These are phyloP conservation scores for Coemansia sp. DNA, from an alignment of 192 early-diverging fungal genomes.

Conservation along the genomic window DNA sequence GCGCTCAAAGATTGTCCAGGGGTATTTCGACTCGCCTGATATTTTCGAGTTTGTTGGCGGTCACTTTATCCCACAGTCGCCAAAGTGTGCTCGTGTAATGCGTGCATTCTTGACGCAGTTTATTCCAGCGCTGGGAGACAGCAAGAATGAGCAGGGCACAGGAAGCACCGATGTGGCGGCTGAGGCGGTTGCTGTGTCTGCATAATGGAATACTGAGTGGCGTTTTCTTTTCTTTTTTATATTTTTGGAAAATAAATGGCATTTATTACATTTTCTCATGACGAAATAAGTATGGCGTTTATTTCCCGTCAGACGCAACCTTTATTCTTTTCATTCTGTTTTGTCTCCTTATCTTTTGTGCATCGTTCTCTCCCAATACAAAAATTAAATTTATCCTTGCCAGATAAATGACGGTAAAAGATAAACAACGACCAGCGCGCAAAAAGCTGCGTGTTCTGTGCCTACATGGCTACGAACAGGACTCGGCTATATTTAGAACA, in stretches of 20 bases:
- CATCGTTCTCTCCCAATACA: background rate
- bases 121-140: constrained; percentile 20
- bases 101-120: constrained; percentile 27
- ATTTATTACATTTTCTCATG: too few relatives aligned
- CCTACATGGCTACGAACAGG: constrained; percentile 52
- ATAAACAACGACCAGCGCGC: background rate
- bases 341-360: background rate
- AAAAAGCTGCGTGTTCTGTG: constrained; percentile 41
- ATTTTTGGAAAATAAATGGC: background rate
- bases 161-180: background rate
- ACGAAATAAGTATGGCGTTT: background rate
- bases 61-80: constrained; percentile 47
- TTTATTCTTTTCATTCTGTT: background rate
- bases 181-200: too few relatives aligned
- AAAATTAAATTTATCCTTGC: background rate
- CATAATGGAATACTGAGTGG: too few relatives aligned
- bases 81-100: constrained; percentile 31
- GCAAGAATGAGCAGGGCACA: background rate
- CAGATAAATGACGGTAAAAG: background rate
- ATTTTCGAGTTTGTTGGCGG: constrained; percentile 49
- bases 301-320: background rate
- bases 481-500: constrained; percentile 35
- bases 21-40: constrained; percentile 21
- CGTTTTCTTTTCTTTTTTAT: background rate
- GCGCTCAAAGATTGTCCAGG: constrained; percentile 14